Evolutionary conservation across 257 asterid genomes (phyloP), one percentile per base, ranked within the genome.

Genomic region (Petunia axillaris): DNA sequence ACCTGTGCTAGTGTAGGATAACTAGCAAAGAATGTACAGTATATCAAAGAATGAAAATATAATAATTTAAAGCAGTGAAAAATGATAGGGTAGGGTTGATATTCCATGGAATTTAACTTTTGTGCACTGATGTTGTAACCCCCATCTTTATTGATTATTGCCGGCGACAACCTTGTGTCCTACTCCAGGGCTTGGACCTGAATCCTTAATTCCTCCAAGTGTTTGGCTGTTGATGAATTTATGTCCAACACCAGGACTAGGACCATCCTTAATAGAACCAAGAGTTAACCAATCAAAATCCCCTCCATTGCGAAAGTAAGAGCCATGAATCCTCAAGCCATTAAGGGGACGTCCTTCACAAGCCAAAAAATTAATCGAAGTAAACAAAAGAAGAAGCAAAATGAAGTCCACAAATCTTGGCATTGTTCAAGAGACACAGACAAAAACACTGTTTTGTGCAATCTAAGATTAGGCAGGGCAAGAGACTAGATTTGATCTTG

Each of bases 331-430:
- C 60, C 48, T 71, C 10, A 78, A 9, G 15, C 11, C 64, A 40
- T 75, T 81, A 7, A 88, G 87, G 37, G 74, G 88, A 62, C 91
- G 89, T 2, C 88, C 88, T 11, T 84, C 84, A 2, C 76, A 81
- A 2, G 79, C 64, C 46, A 58, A 64, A 1, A 46, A 40, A 25
- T 64, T 25, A 52, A 82, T 4, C 9, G 83, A 80, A 76, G 79
- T 59, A 67, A 77, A 55, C 44, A 86, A 16, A 36, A 86, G 79
- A 38, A 83, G 3, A 64, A 39, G 35, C 2, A 79, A 3, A 54
- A 75, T 54, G 10, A 80, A 70, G 55, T 16, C 2, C 3, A 16
- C 8, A 0, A 67, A 8, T 6, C 60, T 4, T 44, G 37, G 67
- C 79, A 80, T 81, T 40, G 48, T 36, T 67, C 53, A n/a, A 8